Base-by-base conservation (phyloP, 805 yeast genomes). In the Spathaspora girioi region DNA sequence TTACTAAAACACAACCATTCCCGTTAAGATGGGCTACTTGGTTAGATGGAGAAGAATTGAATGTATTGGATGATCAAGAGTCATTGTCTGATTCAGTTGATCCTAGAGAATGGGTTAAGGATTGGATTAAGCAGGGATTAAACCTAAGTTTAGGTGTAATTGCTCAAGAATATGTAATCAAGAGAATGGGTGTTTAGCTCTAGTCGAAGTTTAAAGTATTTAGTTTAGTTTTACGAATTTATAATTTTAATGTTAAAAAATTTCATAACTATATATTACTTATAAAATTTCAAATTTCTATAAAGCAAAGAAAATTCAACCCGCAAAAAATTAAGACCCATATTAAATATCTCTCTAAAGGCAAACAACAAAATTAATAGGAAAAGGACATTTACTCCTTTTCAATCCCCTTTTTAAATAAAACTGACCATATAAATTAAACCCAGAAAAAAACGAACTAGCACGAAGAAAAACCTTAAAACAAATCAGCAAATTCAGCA, bases 11-110 rank as follows among this genome's bases (percentile, higher is more conserved):
- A 0, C 99, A 94, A 68, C 83, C 96, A 6, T 87, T 90, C 75
- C 98, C 99, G 10, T 65, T 81, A 45, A 84, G 82, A 63, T 94
- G 99, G 99, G 86, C 91, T 9, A 73, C 81, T n/a, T 94, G 99
- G 99, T 76, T 93, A n/a, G 84, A 81, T 54, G 80, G 83, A 12
- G 65, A 69, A 23, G 59, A 56, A 10, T 49, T 57, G 50, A 58
- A 59, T 9, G 50, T 53, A 15, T 56, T 62, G 31, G 38, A 56
- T 43, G 49, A 47, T 14, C 83, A 80, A 51, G 63, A 67, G 26
- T 57, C 54, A 9, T 38, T 53, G 42, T 56, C 58, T 14, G 55
- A 55, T 11, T 53, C 60, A 18, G 65, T 73, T 29, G 74, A 73
- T 50, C 76, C 78, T 11, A 57, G 69, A 46, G 77, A 71, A 50